Percentiles rank a stretch among this genome's conserved stretches.
Evolutionary conservation across 352 stramenopile genomes (phyloP).

Genomic region (Globisporangium spiculum): DNA sequence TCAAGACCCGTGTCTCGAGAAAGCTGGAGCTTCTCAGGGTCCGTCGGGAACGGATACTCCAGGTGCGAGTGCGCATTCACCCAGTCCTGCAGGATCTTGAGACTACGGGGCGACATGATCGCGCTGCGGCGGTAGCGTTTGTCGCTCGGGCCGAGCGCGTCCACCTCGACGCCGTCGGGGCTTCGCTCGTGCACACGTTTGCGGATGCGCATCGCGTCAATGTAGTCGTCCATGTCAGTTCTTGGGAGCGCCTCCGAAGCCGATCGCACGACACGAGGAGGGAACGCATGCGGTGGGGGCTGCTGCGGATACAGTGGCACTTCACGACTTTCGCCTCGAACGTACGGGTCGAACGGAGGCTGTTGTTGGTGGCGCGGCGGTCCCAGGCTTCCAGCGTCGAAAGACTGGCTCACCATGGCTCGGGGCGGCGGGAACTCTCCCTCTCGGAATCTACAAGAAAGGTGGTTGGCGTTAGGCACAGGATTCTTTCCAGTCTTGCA

Average conservation of each 20-base stretch:
- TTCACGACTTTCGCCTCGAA: slow-evolving; percentile 16
- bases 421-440: slow-evolving; percentile 43
- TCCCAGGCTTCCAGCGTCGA: slow-evolving; percentile 62
- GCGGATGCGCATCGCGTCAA: slow-evolving; percentile 64
- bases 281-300: slow-evolving; percentile 20
- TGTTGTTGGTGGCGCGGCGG: slow-evolving; percentile 14
- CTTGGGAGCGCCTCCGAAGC: slow-evolving; percentile 59
- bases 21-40: slow-evolving; percentile 72
- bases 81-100: slow-evolving; percentile 82
- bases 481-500: background rate
- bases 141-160: slow-evolving; percentile 22
- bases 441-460: slow-evolving; percentile 18
- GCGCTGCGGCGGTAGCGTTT: slow-evolving; percentile 44
- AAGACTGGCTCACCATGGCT: slow-evolving; percentile 52
- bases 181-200: slow-evolving; percentile 52
- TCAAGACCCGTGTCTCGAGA: slow-evolving; percentile 71
- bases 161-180: slow-evolving; percentile 27
- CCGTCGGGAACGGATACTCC: slow-evolving; percentile 62
- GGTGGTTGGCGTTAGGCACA: background rate
- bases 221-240: slow-evolving; percentile 59
- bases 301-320: slow-evolving; percentile 27
- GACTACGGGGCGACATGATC: slow-evolving; percentile 62
- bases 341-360: slow-evolving; percentile 18
- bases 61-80: slow-evolving; percentile 55
- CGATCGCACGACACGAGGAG: slow-evolving; percentile 50